phyloP scores from a whole-genome alignment of 257 asterid genomes.

The Plantago elongata region DNA sequence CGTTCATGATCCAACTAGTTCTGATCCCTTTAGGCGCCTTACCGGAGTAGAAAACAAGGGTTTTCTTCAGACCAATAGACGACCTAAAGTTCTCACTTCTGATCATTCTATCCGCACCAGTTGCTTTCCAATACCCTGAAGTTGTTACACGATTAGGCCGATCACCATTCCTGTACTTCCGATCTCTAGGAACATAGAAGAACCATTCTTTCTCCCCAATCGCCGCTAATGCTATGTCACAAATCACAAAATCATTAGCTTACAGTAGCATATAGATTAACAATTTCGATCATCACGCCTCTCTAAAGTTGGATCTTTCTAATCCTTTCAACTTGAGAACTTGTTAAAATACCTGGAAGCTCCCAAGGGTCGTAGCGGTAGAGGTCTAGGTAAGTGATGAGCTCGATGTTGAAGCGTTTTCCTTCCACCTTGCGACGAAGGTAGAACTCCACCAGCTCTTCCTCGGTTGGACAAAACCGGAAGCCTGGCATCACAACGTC shows the following conservation, averaged over 20 bases:
- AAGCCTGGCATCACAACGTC: conserved; percentile 98
- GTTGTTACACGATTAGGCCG: conserved; percentile 97
- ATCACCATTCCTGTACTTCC: conserved; percentile 90
- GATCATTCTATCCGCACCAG: conserved; percentile 95
- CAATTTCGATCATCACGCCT: too few species aligned
- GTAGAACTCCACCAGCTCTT: conserved; percentile 92
- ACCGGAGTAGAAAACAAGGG: conserved; percentile 96
- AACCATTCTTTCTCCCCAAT: conserved; percentile 99
- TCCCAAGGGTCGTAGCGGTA: conserved; percentile 99
- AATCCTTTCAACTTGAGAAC: too few species aligned
- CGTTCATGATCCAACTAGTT: conserved; percentile 96
- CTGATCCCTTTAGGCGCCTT: conserved; percentile 97
- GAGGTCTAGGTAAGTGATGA: conserved; percentile 88
- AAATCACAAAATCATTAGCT: too few species aligned
- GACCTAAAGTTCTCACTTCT: conserved; percentile 53
- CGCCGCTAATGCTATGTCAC: conserved; percentile 73
- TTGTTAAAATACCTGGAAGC: conserved; percentile 61
- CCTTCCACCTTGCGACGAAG: conserved; percentile 99
- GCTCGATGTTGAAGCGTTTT: conserved; percentile 91
- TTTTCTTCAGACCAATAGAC: conserved; percentile 88
- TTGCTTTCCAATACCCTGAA: conserved; percentile 97
- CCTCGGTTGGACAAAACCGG: conserved; percentile 96
- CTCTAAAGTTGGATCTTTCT: too few species aligned
- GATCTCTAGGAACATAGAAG: conserved; percentile 89
- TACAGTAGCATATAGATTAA: too few species aligned